Base-by-base conservation (phyloP, 805 yeast genomes). In the Pichia gijzeniarum region DNA sequence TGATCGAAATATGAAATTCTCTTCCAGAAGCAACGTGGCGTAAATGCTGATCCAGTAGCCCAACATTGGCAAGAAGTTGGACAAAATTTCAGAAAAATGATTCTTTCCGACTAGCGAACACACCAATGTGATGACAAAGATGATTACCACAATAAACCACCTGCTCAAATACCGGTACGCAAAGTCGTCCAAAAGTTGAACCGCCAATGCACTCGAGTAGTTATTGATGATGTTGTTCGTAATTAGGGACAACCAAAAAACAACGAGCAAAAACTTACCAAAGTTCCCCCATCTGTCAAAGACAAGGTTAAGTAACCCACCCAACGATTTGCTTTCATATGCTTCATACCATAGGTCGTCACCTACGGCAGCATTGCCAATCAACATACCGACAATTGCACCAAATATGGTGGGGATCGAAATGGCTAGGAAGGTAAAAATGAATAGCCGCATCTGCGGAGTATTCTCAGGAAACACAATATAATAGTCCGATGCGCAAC, bases 41-140 rank as follows among this genome's bases (percentile, higher is more conserved):
- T 87, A 88, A 67, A 87, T 85, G 47, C 90, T 77, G 45, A 85
- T 77, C 96, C 96, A 87, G 65, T 87, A 87, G 2, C 95, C 95
- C 48, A 87, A 76, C 95, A 87, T 87, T 9, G 96, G 95, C 56
- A 87, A 68, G 64, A 87, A 87, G 57, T 87, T 87, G 10, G 87
- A 79, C 53, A 87, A 67, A 48, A 88, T 85, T 3, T 78, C 71
- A 46, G 86, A 71, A 59, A 88, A 83, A 54, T 81, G 80, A 58
- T 82, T 67, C 54, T 83, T 73, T 10, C 96, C 96, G 19, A 76
- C 90, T 48, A 86, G 65, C 1, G 95, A 81, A 59, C 87, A 75
- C 3, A 82, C 77, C 50, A 85, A 68, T 56, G 81, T 84, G 19
- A 84, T 65, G 1, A 70, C 74, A 13, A 88, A 82, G 20, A 82